Evolutionary conservation across 208 protist species (phyloP).

Genomic region (Leishmania aethiopica): DNA sequence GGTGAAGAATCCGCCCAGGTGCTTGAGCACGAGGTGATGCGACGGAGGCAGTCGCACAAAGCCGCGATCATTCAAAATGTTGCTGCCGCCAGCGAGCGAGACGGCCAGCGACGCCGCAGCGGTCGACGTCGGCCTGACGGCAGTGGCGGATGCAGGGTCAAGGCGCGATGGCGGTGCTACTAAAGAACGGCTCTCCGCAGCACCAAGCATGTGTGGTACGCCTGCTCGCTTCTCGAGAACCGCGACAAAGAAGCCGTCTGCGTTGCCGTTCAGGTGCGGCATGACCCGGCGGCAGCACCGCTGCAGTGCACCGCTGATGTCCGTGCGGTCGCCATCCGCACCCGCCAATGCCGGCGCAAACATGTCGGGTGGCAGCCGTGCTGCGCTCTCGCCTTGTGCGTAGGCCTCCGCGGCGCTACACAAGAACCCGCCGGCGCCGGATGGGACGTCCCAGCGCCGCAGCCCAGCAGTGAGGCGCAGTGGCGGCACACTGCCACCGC

Average conservation of each 20-base stretch:
- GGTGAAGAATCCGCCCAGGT: constrained; percentile 43
- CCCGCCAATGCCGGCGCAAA: constrained; percentile 32
- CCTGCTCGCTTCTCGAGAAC: constrained; percentile 36
- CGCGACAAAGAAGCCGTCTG: constrained; percentile 82
- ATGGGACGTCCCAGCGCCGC: constrained; percentile 64
- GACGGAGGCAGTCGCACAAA: constrained; percentile 29
- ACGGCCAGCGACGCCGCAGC: constrained; percentile 23
- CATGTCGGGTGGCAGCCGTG: constrained; percentile 26
- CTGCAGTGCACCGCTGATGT: constrained; percentile 29
- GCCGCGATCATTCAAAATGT: constrained; percentile 27
- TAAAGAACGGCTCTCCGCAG: background rate
- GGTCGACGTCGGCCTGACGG: background rate
- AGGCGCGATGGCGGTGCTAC: background rate
- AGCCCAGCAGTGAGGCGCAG: constrained; percentile 47
- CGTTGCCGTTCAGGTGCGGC: constrained; percentile 63
- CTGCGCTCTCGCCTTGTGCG: constrained; percentile 32
- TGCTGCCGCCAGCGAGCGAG: constrained; percentile 18
- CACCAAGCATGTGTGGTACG: background rate
- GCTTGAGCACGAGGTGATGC: constrained; percentile 32
- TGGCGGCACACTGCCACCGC: background rate
- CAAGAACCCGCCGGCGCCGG: constrained; percentile 58
- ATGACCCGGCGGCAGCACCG: constrained; percentile 66
- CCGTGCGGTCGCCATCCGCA: background rate
- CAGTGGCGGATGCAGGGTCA: background rate
- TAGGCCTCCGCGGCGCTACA: constrained; percentile 39